These are phyloP conservation scores for Rhizopogon roseolus DNA, from an alignment of 768 basidiomycete genomes.

Conservation along the genomic window DNA sequence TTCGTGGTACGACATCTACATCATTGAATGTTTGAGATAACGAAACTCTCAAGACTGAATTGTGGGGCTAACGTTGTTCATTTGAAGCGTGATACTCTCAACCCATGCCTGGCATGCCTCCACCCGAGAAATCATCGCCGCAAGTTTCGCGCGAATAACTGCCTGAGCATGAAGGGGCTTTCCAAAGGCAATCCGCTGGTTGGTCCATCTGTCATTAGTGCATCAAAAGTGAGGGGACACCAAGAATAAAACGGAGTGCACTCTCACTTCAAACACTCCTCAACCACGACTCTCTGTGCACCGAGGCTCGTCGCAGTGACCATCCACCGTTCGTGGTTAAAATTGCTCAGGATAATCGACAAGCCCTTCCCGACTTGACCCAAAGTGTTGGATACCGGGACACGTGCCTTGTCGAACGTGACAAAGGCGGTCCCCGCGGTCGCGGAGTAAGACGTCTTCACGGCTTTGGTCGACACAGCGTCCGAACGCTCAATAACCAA, in stretches of 20 bases:
- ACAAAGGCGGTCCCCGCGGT: too few relatives aligned
- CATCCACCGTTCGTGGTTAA: slow-evolving; percentile 92
- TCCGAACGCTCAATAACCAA: too few relatives aligned
- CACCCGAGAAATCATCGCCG: slow-evolving; percentile 84
- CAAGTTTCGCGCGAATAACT: slow-evolving; percentile 86
- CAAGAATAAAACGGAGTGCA: not conserved
- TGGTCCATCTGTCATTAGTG: slow-evolving; percentile 63
- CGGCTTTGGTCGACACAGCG: too few relatives aligned
- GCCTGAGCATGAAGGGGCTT: slow-evolving; percentile 79
- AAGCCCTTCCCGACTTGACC: too few relatives aligned
- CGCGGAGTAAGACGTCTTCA: too few relatives aligned
- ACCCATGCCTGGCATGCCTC: slow-evolving; percentile 87
- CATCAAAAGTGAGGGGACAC: slow-evolving; percentile 7
- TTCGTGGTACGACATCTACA: slow-evolving; percentile 80
- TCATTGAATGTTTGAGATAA: not conserved
- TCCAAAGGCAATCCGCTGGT: slow-evolving; percentile 87
- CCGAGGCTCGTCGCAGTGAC: slow-evolving; percentile 66
- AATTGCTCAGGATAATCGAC: slow-evolving; percentile 20
- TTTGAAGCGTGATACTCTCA: slow-evolving; percentile 85
- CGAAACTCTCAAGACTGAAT: not conserved
- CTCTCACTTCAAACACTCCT: slow-evolving; percentile 81
- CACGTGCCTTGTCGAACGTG: too few relatives aligned
- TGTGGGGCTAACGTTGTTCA: slow-evolving; percentile 67
- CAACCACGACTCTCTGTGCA: slow-evolving; percentile 76
- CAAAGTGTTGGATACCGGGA: slow-evolving; percentile 37